These are phyloP conservation scores for Pascua sp. DNA, from an alignment of 1,284 basidiomycete species.

Conservation along the genomic window DNA sequence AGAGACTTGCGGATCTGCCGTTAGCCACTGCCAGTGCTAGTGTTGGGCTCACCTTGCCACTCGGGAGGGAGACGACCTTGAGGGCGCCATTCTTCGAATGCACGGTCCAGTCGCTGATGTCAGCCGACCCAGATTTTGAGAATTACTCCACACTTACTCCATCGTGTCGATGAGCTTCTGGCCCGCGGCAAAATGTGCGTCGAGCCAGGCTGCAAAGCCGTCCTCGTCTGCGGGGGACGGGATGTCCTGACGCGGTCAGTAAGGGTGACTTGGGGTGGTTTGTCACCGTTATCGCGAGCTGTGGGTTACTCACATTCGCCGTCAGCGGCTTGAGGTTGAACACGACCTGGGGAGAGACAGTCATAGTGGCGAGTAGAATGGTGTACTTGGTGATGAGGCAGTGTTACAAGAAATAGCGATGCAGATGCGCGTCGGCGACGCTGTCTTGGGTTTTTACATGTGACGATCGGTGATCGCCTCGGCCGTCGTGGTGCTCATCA, in stretches of 20 bases:
- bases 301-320: conserved; percentile 5
- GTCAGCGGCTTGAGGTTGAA: conserved; percentile 21
- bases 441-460: neutral
- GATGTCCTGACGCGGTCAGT: conserved; percentile 24
- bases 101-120: conserved; percentile 31
- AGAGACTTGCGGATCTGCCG: conserved; percentile 30
- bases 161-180: conserved; percentile 26
- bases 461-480: no score
- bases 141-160: conserved; percentile 23
- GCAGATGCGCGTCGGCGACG: neutral
- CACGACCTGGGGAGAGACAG: neutral
- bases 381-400: neutral
- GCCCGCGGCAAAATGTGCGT: conserved; percentile 30
- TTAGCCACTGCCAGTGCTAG: neutral
- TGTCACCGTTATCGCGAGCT: no score
- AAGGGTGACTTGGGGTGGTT: no score
- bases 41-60: conserved; percentile 7
- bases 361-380: neutral
- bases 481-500: neutral
- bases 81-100: conserved; percentile 29
- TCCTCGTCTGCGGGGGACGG: conserved; percentile 23
- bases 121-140: neutral
- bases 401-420: neutral
- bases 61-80: conserved; percentile 25
- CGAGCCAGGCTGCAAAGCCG: conserved; percentile 29